phyloP scores from a whole-genome alignment of 2,329 filamentous ascomycete genomes.

The Clonostachys byssicola region DNA sequence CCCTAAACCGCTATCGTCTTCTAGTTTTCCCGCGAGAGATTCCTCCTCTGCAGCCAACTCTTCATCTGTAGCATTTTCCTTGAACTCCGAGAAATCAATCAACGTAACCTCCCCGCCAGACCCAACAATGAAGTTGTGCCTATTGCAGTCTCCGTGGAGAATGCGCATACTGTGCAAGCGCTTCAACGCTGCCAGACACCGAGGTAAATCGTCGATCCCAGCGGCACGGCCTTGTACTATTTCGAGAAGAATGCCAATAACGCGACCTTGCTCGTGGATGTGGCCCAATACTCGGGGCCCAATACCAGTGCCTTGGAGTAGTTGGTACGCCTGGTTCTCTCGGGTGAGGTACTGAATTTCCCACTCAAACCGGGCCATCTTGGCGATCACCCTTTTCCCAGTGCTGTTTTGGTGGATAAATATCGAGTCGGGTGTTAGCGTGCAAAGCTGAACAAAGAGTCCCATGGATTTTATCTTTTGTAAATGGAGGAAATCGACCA shows the following conservation, averaged over 20 bases:
- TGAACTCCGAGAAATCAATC: too few relatives aligned
- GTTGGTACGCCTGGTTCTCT: constrained; percentile 18
- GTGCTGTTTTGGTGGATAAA: too few relatives aligned
- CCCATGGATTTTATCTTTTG: constrained; percentile 14
- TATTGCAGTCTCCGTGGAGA: constrained; percentile 28
- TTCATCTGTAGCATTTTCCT: too few relatives aligned
- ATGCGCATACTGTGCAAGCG: constrained; percentile 18
- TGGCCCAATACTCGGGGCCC: constrained; percentile 26
- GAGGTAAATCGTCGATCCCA: constrained; percentile 13
- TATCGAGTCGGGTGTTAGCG: background rate
- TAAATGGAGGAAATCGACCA: constrained; percentile 16
- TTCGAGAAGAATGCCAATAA: constrained; percentile 27
- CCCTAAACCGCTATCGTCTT: too few relatives aligned
- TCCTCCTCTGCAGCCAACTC: too few relatives aligned
- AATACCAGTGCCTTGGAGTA: constrained; percentile 14
- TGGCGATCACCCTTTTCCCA: constrained; percentile 14
- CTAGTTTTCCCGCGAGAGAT: too few relatives aligned
- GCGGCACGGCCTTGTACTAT: constrained; percentile 22
- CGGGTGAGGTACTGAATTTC: constrained; percentile 18
- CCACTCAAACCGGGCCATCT: constrained; percentile 23
- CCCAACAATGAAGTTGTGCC: constrained; percentile 25
- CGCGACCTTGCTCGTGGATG: constrained; percentile 23
- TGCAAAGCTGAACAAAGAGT: background rate
- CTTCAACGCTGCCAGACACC: constrained; percentile 17
- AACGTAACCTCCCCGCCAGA: too few relatives aligned